Conservation (phyloP, 192 early-diverging fungal genomes). For the Jimgerdemannia flammicorona region DNA sequence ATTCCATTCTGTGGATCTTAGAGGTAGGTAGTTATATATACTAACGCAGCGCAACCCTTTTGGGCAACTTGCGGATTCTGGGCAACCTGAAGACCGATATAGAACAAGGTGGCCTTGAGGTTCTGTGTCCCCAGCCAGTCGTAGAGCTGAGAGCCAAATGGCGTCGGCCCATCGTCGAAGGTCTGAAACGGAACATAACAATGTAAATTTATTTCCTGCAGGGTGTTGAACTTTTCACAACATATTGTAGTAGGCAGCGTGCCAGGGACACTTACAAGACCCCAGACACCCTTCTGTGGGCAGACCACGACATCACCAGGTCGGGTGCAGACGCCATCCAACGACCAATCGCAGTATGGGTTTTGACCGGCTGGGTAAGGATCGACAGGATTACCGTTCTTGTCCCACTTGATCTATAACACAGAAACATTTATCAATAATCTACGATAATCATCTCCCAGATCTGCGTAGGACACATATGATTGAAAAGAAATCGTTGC, state of each 20-base stretch:
- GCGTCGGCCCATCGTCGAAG: conserved; percentile 66
- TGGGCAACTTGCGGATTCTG: conserved; percentile 37
- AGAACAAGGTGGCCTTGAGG: conserved; percentile 50
- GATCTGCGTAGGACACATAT: neutral
- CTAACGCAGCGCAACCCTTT: conserved; percentile 14
- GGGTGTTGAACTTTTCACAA: too few relatives aligned
- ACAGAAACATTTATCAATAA: neutral
- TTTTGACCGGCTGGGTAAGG: conserved; percentile 13
- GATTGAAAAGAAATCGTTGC: neutral
- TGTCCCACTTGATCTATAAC: neutral
- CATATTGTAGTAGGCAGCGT: neutral
- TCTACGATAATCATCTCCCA: neutral
- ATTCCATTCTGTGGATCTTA: neutral
- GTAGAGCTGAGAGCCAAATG: conserved; percentile 42
- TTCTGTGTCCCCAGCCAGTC: conserved; percentile 40
- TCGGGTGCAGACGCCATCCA: neutral
- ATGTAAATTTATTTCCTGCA: neutral
- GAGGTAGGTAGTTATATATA: neutral
- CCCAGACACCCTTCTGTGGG: conserved; percentile 45
- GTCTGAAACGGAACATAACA: conserved; percentile 15
- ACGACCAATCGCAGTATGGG: conserved; percentile 20
- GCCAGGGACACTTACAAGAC: conserved; percentile 2
- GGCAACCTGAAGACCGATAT: conserved; percentile 44
- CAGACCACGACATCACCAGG: conserved; percentile 39
- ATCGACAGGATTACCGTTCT: conserved; percentile 6